Base-by-base conservation (phyloP, 495 filamentous ascomycete species). In the Pyronema omphalodes region DNA sequence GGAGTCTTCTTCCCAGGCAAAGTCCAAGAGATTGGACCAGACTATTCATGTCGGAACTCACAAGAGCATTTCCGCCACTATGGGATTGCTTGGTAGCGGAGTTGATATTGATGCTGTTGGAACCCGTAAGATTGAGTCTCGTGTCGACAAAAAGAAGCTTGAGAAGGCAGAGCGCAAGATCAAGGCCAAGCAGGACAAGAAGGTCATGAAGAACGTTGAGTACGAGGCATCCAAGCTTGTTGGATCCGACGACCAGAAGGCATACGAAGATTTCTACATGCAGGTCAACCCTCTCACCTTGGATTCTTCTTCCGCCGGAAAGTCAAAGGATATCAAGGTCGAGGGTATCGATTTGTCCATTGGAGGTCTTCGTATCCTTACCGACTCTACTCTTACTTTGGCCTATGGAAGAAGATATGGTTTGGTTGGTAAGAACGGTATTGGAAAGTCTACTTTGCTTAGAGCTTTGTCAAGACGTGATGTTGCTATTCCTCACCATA, bases 251-350 rank as follows among this genome's bases (percentile, higher is more conserved):
- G 78, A 84, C 58, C 71, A 88, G n/a, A 81, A 94, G 75, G 86
- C 85, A 3, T 99, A 99, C 67, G 91, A 99, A 67, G 93, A 99
- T 65, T 96, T 99, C 71, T 99, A 88, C 74, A 96, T 99, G 91
- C 79, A 83, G 40, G 91, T 99, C 71, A 99, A 99, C 67, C 91
- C 91, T 40, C 73, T 99, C 41, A 91, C 94, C 62, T 60, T 96
- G 57, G 70, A 77, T n/a, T 71, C 67, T 36, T 60, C 72, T 52
- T 29, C 23, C 1, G 68, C 69, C 43, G 63, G 68, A 37, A 96
- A 96, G 81, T 94, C 88, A 67, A 99, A 99, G 74, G 91, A 99
- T 67, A 93, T 99, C 73, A 99, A 96, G 72, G 72, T 99, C 57
- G 91, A 99, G 62, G 83, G 85, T 56, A 82, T 94, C 63, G 91